A percentile compares a stretch with the other conserved stretches of the same genome.
phyloP scores from a whole-genome alignment of 1,284 basidiomycete species.

The Sanghuangporus sanghuang region DNA sequence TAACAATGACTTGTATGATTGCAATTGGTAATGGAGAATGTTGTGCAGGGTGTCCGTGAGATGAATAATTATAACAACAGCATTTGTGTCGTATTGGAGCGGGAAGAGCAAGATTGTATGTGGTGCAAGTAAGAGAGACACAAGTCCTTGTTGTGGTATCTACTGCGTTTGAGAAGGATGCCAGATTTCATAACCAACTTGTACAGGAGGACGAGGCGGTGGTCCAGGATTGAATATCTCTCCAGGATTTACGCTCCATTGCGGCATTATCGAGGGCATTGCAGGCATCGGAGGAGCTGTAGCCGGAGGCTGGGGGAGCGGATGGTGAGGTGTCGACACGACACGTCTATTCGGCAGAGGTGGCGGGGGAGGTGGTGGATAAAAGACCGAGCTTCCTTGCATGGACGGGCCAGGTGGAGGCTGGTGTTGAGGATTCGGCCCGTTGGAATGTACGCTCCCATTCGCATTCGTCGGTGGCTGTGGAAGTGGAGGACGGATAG shows the following conservation, averaged over 20 bases:
- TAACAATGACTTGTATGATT: too few species aligned
- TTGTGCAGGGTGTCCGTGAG: background rate
- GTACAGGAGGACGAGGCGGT: constrained; percentile 31
- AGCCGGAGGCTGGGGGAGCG: constrained; percentile 23
- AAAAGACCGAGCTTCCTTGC: constrained; percentile 4
- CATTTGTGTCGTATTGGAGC: background rate
- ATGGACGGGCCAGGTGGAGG: background rate
- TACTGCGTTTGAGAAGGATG: constrained; percentile 5
- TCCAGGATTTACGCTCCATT: constrained; percentile 14
- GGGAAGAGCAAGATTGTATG: background rate
- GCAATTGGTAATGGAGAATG: background rate
- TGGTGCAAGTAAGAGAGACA: background rate
- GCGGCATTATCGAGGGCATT: constrained; percentile 2
- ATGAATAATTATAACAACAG: background rate
- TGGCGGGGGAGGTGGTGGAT: constrained; percentile 28
- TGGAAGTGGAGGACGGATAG: constrained; percentile 11
- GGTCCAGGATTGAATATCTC: constrained; percentile 33
- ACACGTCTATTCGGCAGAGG: constrained; percentile 12
- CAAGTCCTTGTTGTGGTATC: background rate
- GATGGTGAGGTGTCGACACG: constrained; percentile 12
- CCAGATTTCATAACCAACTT: constrained; percentile 21
- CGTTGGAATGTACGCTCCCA: background rate
- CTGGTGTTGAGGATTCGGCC: background rate
- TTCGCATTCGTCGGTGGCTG: constrained; percentile 3
- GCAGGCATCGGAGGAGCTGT: constrained; percentile 20